Percentiles rank a stretch among this genome's conserved stretches.
These are phyloP conservation scores for Laetiporus sulphureus DNA, from an alignment of 1,284 basidiomycete genomes.

Conservation along the genomic window DNA sequence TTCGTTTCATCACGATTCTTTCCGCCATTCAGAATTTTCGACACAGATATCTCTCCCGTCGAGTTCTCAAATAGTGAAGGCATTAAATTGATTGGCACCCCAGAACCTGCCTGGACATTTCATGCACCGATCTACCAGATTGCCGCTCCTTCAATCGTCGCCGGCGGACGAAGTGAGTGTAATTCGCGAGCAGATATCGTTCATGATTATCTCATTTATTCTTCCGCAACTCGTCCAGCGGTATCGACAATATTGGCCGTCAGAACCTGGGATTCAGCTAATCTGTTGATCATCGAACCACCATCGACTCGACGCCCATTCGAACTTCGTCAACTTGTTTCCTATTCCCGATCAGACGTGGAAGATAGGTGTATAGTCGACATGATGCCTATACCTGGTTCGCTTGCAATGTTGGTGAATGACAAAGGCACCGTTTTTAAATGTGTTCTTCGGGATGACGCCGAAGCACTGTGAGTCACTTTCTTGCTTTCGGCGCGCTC, in stretches of 20 bases:
- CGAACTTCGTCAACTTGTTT: slow-evolving; percentile 14
- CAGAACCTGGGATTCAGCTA: slow-evolving; percentile 14
- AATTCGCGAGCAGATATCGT: too few relatives aligned
- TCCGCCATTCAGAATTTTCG: background rate
- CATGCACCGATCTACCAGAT: slow-evolving; percentile 39
- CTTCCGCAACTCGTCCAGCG: too few relatives aligned
- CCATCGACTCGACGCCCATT: slow-evolving; percentile 1
- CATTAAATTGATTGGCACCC: slow-evolving; percentile 35
- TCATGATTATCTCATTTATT: too few relatives aligned
- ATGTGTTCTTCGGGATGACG: slow-evolving; percentile 17
- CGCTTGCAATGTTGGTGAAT: slow-evolving; percentile 33
- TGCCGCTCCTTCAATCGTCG: too few relatives aligned
- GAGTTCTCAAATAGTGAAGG: slow-evolving; percentile 20
- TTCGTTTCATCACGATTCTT: background rate
- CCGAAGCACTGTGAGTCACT: slow-evolving; percentile 11
- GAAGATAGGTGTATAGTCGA: slow-evolving; percentile 40
- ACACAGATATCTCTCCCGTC: slow-evolving; percentile 50
- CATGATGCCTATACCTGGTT: slow-evolving; percentile 7
- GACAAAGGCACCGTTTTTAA: slow-evolving; percentile 38
- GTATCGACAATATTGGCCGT: too few relatives aligned
- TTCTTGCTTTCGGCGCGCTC: background rate
- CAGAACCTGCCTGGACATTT: slow-evolving; percentile 37
- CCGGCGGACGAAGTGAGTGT: too few relatives aligned
- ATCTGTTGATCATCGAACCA: slow-evolving; percentile 8
- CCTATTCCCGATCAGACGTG: slow-evolving; percentile 33